Base-by-base conservation (phyloP, 768 basidiomycete species). In the Dentipellis fragilis region DNA sequence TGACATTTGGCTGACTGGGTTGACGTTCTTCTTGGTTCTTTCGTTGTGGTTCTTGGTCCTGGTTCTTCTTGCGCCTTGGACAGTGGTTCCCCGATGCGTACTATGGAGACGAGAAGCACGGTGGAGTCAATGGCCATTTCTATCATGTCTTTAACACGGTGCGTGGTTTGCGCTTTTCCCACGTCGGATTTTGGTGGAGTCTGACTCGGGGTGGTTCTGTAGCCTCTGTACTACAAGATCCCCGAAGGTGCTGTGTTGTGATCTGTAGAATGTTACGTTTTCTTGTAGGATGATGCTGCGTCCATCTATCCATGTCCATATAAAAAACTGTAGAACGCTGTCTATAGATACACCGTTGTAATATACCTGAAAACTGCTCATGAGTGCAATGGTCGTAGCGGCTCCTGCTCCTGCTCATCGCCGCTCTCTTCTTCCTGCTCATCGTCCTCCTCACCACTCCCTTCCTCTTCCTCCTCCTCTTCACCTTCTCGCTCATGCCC, bases 21-120 rank as follows among this genome's bases (percentile, higher is more conserved):
- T n/a, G n/a, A 3, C 3, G 19, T 14, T 21, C 10, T 10, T 48
- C 14, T 19, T 14, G 14, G 49, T 23, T 35, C 9, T 49, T 17
- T 0, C 2, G 42, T 45, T 10, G 2, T 19, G 1, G 6, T 45
- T 45, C 8, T 12, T 17, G 29, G 29, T 6, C 3, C 3, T 29
- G 29, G 29, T 29, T 29, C 29, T 29, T 29, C 29, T 45, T 12
- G 19, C n/a, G 7, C 14, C 10, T n/a, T 45, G 11, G 16, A 37
- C 54, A 87, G 86, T 89, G 87, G 88, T 85, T 90, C 74, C 83
- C 87, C 1, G 75, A 80, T 75, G 77, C 76, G 56, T 90, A 87
- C 63, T 83, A 83, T 59, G 83, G 80, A 0, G 71, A 78, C 57
- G 71, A 75, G 40, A 62, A 69, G 39, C 58, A 68, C 21, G 81